These are phyloP conservation scores for Suhomyces choctaworum DNA, from an alignment of 1,139 yeast genomes.

Conservation along the genomic window DNA sequence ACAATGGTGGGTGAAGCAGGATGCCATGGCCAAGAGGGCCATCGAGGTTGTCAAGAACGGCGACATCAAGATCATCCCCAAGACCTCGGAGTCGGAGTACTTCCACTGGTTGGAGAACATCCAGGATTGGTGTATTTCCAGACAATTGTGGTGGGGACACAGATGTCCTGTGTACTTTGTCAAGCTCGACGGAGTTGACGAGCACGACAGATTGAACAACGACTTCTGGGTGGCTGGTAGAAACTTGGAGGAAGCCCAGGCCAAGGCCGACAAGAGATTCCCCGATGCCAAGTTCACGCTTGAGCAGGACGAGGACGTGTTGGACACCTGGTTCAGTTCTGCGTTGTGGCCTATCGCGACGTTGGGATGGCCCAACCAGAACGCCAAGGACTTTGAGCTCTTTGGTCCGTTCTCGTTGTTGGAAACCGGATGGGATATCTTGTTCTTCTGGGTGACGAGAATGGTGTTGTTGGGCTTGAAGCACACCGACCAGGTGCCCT, in stretches of 20 bases:
- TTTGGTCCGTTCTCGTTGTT: slow-evolving; percentile 91
- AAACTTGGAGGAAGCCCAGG: slow-evolving; percentile 74
- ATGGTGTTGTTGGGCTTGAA: slow-evolving; percentile 92
- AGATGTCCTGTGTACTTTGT: slow-evolving; percentile 96
- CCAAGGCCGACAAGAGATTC: slow-evolving; percentile 74
- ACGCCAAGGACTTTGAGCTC: slow-evolving; percentile 65
- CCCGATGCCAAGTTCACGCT: slow-evolving; percentile 69
- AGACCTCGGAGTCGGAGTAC: slow-evolving; percentile 88
- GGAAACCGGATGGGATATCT: slow-evolving; percentile 99
- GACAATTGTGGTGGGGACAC: slow-evolving; percentile 99
- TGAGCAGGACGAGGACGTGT: slow-evolving; percentile 95
- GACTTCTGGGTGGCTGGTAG: slow-evolving; percentile 92
- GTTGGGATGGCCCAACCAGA: slow-evolving; percentile 87
- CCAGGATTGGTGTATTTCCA: slow-evolving; percentile 99
- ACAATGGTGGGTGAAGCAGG: slow-evolving; percentile 98
- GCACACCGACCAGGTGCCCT: slow-evolving; percentile 88
- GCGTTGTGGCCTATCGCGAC: slow-evolving; percentile 98
- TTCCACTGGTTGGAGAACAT: slow-evolving; percentile 95
- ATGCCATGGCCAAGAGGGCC: slow-evolving; percentile 86
- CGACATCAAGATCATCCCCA: slow-evolving; percentile 78
- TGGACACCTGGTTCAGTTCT: slow-evolving; percentile 98
- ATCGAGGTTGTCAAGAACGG: slow-evolving; percentile 84
- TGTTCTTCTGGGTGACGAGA: slow-evolving; percentile 98
- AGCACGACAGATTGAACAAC: slow-evolving; percentile 58
- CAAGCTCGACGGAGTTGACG: slow-evolving; percentile 67